phyloP scores from a whole-genome alignment of 2,329 filamentous ascomycete species.

The Ophiosphaerella narmari region DNA sequence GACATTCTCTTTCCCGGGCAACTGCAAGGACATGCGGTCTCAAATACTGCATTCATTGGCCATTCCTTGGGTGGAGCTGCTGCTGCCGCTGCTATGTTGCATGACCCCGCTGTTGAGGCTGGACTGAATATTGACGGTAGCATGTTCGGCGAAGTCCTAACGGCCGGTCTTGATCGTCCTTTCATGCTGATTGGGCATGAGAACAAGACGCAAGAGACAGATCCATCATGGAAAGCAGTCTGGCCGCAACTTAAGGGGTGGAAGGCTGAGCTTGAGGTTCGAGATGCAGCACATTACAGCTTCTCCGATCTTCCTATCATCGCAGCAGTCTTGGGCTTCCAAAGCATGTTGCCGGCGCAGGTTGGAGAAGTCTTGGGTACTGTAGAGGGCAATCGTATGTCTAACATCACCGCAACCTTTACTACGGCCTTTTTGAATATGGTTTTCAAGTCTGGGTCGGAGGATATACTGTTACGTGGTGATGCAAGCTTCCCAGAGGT shows the following conservation, averaged over 20 bases:
- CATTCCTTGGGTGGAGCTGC: slow-evolving; percentile 47
- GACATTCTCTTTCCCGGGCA: slow-evolving; percentile 12
- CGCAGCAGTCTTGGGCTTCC: slow-evolving; percentile 17
- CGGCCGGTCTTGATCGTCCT: slow-evolving; percentile 16
- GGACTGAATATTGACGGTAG: slow-evolving; percentile 45
- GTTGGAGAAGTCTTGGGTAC: slow-evolving; percentile 25
- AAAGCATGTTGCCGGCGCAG: slow-evolving; percentile 18
- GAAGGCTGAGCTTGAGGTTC: slow-evolving; percentile 35
- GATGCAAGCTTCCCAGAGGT: slow-evolving; percentile 22
- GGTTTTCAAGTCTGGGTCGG: slow-evolving; percentile 18
- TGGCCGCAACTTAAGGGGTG: slow-evolving; percentile 30
- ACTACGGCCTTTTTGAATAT: slow-evolving; percentile 26
- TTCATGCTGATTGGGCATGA: slow-evolving; percentile 35
- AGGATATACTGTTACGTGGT: neutral
- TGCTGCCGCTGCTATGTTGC: slow-evolving; percentile 20
- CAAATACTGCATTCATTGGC: slow-evolving; percentile 31
- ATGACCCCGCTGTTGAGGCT: slow-evolving; percentile 23
- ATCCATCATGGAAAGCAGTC: slow-evolving; percentile 30
- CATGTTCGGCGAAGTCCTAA: slow-evolving; percentile 29
- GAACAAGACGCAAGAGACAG: slow-evolving; percentile 34
- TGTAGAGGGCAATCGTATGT: slow-evolving; percentile 26
- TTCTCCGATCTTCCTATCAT: slow-evolving; percentile 34
- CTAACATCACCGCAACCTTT: slow-evolving; percentile 23
- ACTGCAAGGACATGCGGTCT: neutral
- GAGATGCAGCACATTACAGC: slow-evolving; percentile 30